Evolutionary conservation across 257 asterid genomes (phyloP), one percentile per base, ranked within the genome.

Genomic region (Lycium barbarum): DNA sequence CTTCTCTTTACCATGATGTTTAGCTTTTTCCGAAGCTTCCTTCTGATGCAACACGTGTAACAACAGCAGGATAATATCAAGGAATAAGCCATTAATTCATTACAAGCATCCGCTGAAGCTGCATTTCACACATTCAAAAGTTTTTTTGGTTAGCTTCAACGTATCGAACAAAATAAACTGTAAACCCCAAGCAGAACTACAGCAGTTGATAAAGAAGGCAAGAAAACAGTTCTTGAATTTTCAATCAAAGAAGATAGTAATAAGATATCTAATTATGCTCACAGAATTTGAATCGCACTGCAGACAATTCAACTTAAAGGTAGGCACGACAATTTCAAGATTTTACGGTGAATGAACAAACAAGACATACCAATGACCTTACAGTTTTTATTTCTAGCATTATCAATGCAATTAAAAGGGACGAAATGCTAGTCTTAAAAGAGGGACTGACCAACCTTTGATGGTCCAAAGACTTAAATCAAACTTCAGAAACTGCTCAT

Each of bases 51-150:
- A 88, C 98, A 95, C 76, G 98, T 95, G 82, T 95, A 94, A 89
- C 98, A 95, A 90, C 98, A 95, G 92, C 98, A 95, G 79, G 98
- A 93, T 51, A 95, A 78, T 90, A 95, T 86, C 88, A 95, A 88
- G 40, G 98, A 93, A 88, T 95, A 95, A 76, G 98, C 97, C 97
- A 95, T 89, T 86, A 95, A 88, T 88, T 95, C 98, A 79, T 95
- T 95, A 88, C 98, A 95, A 68, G 94, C 90, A 87, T 92, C 98
- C 40, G 92, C 94, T 35, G 98, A 87, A 88, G 98, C 98, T 95
- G 94, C 92, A 88, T 51, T 45, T 54, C 63, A 84, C 43, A 90
- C 65, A 53, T 26, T 26, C 63, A 78, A 78, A 53, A 53, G 63
- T 53, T 53, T 35, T n/a, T 53, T 26, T 73, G 3, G 65, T 78